These are phyloP conservation scores for Pisolithus thermaeus DNA, from an alignment of 1,284 basidiomycete species.

Conservation along the genomic window DNA sequence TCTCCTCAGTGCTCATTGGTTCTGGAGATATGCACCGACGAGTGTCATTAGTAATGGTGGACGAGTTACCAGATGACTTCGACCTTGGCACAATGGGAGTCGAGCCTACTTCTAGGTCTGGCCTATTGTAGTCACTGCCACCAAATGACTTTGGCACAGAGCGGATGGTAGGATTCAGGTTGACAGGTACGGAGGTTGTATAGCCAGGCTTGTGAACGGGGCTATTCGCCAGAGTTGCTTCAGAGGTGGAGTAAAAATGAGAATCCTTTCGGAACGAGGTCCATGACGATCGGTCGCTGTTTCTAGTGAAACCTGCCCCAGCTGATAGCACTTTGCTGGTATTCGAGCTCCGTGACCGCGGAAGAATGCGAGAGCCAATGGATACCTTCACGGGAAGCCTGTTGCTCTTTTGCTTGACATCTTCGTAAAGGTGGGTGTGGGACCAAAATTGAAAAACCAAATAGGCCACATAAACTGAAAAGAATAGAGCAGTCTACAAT, in stretches of 20 bases:
- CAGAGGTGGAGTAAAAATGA: slow-evolving; percentile 21
- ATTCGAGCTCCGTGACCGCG: slow-evolving; percentile 19
- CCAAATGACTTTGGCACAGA: slow-evolving; percentile 15
- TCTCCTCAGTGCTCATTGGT: slow-evolving; percentile 17
- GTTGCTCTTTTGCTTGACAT: slow-evolving; percentile 42
- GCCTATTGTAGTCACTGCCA: neutral
- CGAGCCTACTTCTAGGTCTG: slow-evolving; percentile 1
- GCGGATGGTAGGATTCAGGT: slow-evolving; percentile 18
- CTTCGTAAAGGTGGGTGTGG: slow-evolving; percentile 75
- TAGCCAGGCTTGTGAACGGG: slow-evolving; percentile 5
- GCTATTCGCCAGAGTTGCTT: slow-evolving; percentile 19
- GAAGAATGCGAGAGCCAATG: slow-evolving; percentile 26
- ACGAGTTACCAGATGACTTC: slow-evolving; percentile 14
- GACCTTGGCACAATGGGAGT: slow-evolving; percentile 8
- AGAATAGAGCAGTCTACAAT: slow-evolving; percentile 4
- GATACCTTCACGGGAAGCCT: slow-evolving; percentile 33
- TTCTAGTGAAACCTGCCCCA: slow-evolving; percentile 18
- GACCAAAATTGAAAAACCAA: slow-evolving; percentile 87
- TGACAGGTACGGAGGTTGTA: slow-evolving; percentile 1
- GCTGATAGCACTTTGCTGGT: slow-evolving; percentile 15
- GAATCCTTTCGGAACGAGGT: slow-evolving; percentile 10
- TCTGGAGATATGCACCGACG: slow-evolving; percentile 9
- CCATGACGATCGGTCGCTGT: slow-evolving; percentile 6
- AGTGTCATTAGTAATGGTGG: slow-evolving; percentile 5
- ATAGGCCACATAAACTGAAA: slow-evolving; percentile 67